Evolutionary conservation across 257 asterid species (phyloP).

Genomic region (Anisodus acutangulus): DNA sequence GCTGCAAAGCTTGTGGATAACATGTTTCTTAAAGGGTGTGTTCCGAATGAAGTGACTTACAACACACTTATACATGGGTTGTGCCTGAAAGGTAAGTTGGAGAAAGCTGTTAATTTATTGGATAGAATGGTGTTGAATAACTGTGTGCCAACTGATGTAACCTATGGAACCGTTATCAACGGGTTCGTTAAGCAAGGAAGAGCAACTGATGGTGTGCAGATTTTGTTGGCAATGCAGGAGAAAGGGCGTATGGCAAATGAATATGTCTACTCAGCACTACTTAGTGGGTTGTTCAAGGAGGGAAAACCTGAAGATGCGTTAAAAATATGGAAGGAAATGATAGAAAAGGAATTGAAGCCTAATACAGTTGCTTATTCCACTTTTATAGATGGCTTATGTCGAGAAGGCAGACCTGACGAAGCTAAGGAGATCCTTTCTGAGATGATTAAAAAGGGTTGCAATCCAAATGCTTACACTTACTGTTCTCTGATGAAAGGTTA

Average conservation of each 20-base stretch:
- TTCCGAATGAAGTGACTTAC: slow-evolving; percentile 84
- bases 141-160: slow-evolving; percentile 66
- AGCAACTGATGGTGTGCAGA: slow-evolving; percentile 62
- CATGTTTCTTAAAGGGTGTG: slow-evolving; percentile 91
- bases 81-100: slow-evolving; percentile 83
- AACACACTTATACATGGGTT: slow-evolving; percentile 92
- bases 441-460: slow-evolving; percentile 62
- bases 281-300: slow-evolving; percentile 84
- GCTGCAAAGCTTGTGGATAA: slow-evolving; percentile 81
- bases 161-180: slow-evolving; percentile 80
- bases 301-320: slow-evolving; percentile 68
- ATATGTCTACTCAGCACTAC: slow-evolving; percentile 73
- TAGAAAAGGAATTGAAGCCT: slow-evolving; percentile 65
- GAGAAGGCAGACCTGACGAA: slow-evolving; percentile 62
- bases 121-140: slow-evolving; percentile 68
- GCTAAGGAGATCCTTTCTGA: slow-evolving; percentile 61
- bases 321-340: slow-evolving; percentile 65
- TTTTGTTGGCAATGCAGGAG: slow-evolving; percentile 71
- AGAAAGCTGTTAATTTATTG: slow-evolving; percentile 76
- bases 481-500: slow-evolving; percentile 87
- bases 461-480: slow-evolving; percentile 73
- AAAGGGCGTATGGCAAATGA: slow-evolving; percentile 64
- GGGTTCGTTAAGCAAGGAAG: slow-evolving; percentile 80
- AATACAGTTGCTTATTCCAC: slow-evolving; percentile 79
- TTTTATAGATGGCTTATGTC: slow-evolving; percentile 85